Evolutionary conservation across 371 early-diverging fungal species (phyloP).

Genomic region (Phascolomyces articulosus): DNA sequence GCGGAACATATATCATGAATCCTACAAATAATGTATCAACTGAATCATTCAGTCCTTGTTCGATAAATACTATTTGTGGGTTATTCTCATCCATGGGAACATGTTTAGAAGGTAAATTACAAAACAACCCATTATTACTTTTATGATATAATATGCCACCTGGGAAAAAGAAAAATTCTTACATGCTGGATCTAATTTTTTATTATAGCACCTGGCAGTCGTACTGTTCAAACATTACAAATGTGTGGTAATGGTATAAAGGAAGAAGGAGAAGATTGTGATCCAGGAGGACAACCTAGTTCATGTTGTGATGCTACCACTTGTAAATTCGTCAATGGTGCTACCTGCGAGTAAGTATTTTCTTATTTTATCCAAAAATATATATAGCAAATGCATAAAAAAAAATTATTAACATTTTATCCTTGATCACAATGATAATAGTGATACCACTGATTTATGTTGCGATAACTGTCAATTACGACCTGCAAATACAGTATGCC

Average conservation of each 20-base stretch:
- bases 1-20: conserved; percentile 79
- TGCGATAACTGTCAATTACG: conserved; percentile 77
- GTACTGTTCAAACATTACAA: conserved; percentile 43
- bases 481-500: conserved; percentile 69
- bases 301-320: conserved; percentile 81
- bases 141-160: too few species aligned
- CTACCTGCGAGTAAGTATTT: conserved; percentile 69
- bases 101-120: conserved; percentile 58
- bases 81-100: conserved; percentile 46
- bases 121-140: too few species aligned
- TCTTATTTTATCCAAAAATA: too few species aligned
- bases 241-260: conserved; percentile 95
- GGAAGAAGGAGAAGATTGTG: conserved; percentile 92
- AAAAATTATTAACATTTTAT: too few species aligned
- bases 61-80: conserved; percentile 70
- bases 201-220: conserved; percentile 51
- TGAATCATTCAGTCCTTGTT: conserved; percentile 80
- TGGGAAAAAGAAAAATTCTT: too few species aligned
- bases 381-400: too few species aligned
- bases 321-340: conserved; percentile 78
- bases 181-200: too few species aligned
- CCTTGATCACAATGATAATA: too few species aligned
- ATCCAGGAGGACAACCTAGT: conserved; percentile 76
- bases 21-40: conserved; percentile 77
- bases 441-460: conserved; percentile 82